Conservation (phyloP, 805 yeast species). For the Candida endomychidarum region DNA sequence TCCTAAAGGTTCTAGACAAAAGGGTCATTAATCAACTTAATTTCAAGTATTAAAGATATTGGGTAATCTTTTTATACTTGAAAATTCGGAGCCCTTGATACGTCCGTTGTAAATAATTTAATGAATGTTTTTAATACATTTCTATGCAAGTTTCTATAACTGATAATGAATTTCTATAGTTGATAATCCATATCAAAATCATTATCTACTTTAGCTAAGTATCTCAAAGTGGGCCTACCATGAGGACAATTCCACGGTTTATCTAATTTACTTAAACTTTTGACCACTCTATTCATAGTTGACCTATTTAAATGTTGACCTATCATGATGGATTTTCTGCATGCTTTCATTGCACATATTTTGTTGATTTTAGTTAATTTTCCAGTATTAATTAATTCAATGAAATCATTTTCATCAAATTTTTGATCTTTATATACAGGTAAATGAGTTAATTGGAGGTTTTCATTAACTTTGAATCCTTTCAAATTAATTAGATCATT, state of each 20-base stretch:
- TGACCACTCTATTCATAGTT: slow-evolving; percentile 70
- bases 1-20: slow-evolving; percentile 56
- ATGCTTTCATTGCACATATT: slow-evolving; percentile 93
- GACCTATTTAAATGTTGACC: slow-evolving; percentile 64
- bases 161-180: background rate
- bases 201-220: slow-evolving; percentile 36
- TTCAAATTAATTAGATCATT: slow-evolving; percentile 58
- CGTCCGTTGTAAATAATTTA: too few relatives aligned
- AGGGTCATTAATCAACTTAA: slow-evolving; percentile 44
- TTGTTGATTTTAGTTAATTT: slow-evolving; percentile 64
- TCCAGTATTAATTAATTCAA: slow-evolving; percentile 63
- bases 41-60: too few relatives aligned
- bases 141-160: too few relatives aligned
- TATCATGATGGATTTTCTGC: slow-evolving; percentile 91
- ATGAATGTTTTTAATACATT: too few relatives aligned
- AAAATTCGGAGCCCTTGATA: too few relatives aligned
- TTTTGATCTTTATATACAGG: slow-evolving; percentile 73
- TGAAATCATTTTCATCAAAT: slow-evolving; percentile 67
- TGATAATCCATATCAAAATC: slow-evolving; percentile 18
- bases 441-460: slow-evolving; percentile 53
- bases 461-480: slow-evolving; percentile 65
- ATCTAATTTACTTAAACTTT: slow-evolving; percentile 65
- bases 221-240: slow-evolving; percentile 96
- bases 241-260: slow-evolving; percentile 98
- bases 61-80: too few relatives aligned